Evolutionary conservation across 1,284 basidiomycete species (phyloP).

Genomic region (Trametes hirsuta): DNA sequence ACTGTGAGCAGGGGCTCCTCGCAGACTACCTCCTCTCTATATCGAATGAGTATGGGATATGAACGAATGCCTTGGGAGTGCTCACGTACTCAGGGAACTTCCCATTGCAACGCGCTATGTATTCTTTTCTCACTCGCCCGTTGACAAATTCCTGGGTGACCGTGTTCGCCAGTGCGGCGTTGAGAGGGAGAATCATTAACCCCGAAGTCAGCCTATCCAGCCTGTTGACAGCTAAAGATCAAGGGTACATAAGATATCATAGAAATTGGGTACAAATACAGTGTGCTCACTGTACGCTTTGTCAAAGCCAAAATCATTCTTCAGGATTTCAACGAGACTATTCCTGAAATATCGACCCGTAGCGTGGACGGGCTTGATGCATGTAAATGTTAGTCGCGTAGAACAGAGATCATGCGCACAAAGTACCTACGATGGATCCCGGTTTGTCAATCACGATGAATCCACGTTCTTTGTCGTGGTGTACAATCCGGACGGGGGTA

Average conservation of each 20-base stretch:
- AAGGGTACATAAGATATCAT: background rate
- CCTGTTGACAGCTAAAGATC: conserved; percentile 82
- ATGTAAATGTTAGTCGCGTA: background rate
- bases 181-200: conserved; percentile 92
- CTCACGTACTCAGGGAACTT: conserved; percentile 77
- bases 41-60: background rate
- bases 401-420: background rate
- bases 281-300: conserved; percentile 79
- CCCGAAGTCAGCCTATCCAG: conserved; percentile 96
- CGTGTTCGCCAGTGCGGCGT: conserved; percentile 68
- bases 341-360: conserved; percentile 89
- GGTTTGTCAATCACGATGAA: conserved; percentile 96
- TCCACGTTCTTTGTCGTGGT: conserved; percentile 76
- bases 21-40: conserved; percentile 78
- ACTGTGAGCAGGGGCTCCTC: conserved; percentile 91
- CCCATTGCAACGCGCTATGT: conserved; percentile 85
- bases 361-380: conserved; percentile 82
- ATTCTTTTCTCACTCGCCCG: conserved; percentile 87
- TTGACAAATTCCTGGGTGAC: conserved; percentile 84
- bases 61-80: background rate
- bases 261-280: background rate
- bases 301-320: conserved; percentile 81
- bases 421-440: conserved; percentile 80
- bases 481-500: conserved; percentile 81
- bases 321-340: conserved; percentile 87